These are phyloP conservation scores for Cladorrhinum samala DNA, from an alignment of 495 filamentous ascomycete genomes.

Conservation along the genomic window DNA sequence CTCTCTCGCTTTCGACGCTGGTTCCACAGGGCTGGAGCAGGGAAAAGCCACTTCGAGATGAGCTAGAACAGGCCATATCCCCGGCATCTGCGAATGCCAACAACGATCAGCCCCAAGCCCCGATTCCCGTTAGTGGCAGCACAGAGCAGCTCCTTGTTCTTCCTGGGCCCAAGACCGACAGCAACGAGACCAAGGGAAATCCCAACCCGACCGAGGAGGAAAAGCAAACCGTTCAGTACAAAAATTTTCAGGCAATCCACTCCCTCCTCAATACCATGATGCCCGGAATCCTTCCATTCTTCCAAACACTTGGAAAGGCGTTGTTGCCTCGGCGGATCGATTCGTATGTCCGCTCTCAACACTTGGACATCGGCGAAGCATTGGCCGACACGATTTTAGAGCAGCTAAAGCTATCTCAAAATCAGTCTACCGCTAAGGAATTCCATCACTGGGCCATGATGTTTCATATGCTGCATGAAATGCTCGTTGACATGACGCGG, in stretches of 20 bases:
- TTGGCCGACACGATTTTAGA: conserved; percentile 65
- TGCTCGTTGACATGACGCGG: conserved; percentile 60
- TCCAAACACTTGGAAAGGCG: conserved; percentile 72
- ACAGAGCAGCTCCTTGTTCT: conserved; percentile 16
- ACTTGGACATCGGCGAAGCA: conserved; percentile 65
- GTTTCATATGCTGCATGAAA: conserved; percentile 65
- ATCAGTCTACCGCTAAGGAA: conserved; percentile 31
- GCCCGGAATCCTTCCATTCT: conserved; percentile 65
- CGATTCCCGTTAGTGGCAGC: neutral
- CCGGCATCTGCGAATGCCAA: neutral
- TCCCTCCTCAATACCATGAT: conserved; percentile 71
- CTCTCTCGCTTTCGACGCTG: conserved; percentile 55
- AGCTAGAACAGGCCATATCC: neutral
- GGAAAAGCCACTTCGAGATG: conserved; percentile 15
- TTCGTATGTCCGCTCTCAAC: conserved; percentile 56
- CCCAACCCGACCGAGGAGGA: conserved; percentile 28
- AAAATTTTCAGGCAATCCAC: conserved; percentile 71
- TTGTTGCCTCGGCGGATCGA: conserved; percentile 70
- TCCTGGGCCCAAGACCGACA: conserved; percentile 24
- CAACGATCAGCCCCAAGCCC: neutral
- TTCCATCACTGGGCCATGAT: conserved; percentile 78
- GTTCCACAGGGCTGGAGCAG: conserved; percentile 40
- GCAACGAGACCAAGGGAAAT: conserved; percentile 9
- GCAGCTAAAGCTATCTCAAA: conserved; percentile 43
- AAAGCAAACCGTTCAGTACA: conserved; percentile 46